A percentile compares a stretch with the other conserved stretches of the same genome.
Evolutionary conservation across 768 basidiomycete genomes (phyloP).

Genomic region (Pholiota molesta): DNA sequence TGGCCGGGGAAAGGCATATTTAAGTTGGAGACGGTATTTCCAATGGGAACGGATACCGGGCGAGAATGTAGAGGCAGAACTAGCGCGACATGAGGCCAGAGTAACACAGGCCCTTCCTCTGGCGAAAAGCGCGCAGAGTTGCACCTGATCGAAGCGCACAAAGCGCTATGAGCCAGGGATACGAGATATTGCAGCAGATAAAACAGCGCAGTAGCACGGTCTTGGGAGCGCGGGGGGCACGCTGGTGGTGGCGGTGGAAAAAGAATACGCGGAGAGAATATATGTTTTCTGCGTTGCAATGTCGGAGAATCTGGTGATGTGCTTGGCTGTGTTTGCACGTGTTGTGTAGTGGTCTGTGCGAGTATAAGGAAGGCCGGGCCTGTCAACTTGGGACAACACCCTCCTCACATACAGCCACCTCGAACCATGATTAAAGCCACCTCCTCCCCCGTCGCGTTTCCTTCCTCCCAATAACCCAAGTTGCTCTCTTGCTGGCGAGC

Average conservation of each 20-base stretch:
- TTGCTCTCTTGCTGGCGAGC: constrained; percentile 61
- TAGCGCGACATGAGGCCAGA: constrained; percentile 28
- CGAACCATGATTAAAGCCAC: constrained; percentile 52
- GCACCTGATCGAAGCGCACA: constrained; percentile 11
- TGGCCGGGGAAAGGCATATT: constrained; percentile 3
- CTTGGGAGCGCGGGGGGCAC: neutral
- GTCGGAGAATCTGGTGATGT: constrained; percentile 1
- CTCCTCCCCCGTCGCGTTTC: constrained; percentile 29
- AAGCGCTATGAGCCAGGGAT: neutral
- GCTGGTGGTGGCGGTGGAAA: neutral
- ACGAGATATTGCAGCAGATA: neutral
- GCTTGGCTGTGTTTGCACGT: constrained; percentile 23
- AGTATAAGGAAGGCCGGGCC: constrained; percentile 40
- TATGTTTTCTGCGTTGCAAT: neutral
- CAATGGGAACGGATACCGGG: constrained; percentile 4
- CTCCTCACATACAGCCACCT: constrained; percentile 27
- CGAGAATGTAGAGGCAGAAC: constrained; percentile 5
- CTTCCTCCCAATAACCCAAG: constrained; percentile 51
- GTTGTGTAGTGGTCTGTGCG: constrained; percentile 41
- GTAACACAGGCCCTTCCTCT: constrained; percentile 32
- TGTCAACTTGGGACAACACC: constrained; percentile 60
- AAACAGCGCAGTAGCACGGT: neutral
- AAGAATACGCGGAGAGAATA: neutral
- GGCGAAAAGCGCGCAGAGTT: constrained; percentile 41
- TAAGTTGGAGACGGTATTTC: constrained; percentile 10